Evolutionary conservation across 2,329 filamentous ascomycete species (phyloP).

Genomic region (Pseudocercospora fuligena): DNA sequence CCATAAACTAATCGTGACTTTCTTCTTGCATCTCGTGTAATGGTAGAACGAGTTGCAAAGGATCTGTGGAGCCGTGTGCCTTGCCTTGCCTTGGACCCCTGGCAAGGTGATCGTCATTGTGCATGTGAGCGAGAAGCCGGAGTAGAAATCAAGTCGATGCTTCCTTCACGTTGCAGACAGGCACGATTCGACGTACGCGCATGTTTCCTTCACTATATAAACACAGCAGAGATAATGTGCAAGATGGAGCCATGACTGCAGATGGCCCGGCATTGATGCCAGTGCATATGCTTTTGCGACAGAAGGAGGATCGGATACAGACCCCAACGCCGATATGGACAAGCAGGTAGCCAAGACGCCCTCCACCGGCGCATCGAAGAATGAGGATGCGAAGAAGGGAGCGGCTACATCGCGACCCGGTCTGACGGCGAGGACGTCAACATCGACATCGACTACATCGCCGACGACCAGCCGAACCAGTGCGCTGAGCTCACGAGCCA

Average conservation of each 20-base stretch:
- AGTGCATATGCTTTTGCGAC: not conserved
- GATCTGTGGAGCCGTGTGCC: too few relatives aligned
- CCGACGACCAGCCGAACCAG: conserved; percentile 20
- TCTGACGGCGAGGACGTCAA: conserved; percentile 11
- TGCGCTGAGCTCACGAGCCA: conserved; percentile 24
- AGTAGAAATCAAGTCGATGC: not conserved
- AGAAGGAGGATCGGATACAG: not conserved
- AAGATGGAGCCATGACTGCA: not conserved
- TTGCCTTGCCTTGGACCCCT: not conserved
- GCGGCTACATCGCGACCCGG: conserved; percentile 8
- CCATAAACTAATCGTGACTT: not conserved
- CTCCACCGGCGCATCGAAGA: conserved; percentile 6
- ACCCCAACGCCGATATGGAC: conserved; percentile 5
- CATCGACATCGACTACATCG: conserved; percentile 8
- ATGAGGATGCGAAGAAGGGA: conserved; percentile 16
- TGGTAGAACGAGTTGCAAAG: not conserved
- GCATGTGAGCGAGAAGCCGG: not conserved
- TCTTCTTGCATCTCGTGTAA: not conserved
- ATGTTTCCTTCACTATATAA: not conserved
- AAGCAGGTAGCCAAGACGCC: conserved; percentile 12
- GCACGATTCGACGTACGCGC: not conserved
- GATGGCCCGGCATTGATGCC: not conserved
- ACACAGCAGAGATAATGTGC: not conserved
- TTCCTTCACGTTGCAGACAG: not conserved
- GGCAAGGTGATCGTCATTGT: not conserved